phyloP scores from a whole-genome alignment of 2,329 filamentous ascomycete species.

The Sporothrix protearum region DNA sequence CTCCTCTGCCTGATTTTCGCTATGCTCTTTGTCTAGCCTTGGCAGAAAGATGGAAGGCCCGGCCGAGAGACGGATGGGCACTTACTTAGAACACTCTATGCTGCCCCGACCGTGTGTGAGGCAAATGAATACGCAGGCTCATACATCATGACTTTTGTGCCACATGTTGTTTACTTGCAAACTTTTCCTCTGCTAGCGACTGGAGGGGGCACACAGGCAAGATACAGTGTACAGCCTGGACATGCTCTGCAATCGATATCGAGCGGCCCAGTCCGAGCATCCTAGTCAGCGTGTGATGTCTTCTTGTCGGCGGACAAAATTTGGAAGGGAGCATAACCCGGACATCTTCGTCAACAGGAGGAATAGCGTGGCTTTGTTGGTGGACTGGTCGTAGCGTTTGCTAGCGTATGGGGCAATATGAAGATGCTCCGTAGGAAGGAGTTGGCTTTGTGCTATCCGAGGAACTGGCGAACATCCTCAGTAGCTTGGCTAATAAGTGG shows the following conservation, averaged over 20 bases:
- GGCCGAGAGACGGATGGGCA: slow-evolving; percentile 1
- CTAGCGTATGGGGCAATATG: slow-evolving; percentile 9
- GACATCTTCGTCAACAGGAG: neutral
- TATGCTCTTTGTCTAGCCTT: neutral
- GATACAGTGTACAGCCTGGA: neutral
- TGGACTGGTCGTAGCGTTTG: neutral
- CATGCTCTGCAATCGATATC: neutral
- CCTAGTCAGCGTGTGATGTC: neutral
- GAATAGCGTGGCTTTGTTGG: slow-evolving; percentile 8
- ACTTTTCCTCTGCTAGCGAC: neutral
- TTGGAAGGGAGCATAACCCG: neutral
- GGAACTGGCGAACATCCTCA: neutral
- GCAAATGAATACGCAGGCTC: neutral
- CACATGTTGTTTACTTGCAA: neutral
- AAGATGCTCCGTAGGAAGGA: neutral
- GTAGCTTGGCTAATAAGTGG: neutral
- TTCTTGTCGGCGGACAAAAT: neutral
- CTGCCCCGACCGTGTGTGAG: neutral
- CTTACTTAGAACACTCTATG: neutral
- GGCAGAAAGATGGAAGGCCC: neutral
- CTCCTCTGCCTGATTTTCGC: neutral
- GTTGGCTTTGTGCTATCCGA: neutral
- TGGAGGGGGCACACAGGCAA: neutral
- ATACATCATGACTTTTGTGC: neutral
- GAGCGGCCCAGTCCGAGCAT: slow-evolving; percentile 4